Evolutionary conservation across 2,329 filamentous ascomycete species (phyloP), one percentile per base, ranked within the genome.

Genomic region (Pseudogymnoascus verrucosus): DNA sequence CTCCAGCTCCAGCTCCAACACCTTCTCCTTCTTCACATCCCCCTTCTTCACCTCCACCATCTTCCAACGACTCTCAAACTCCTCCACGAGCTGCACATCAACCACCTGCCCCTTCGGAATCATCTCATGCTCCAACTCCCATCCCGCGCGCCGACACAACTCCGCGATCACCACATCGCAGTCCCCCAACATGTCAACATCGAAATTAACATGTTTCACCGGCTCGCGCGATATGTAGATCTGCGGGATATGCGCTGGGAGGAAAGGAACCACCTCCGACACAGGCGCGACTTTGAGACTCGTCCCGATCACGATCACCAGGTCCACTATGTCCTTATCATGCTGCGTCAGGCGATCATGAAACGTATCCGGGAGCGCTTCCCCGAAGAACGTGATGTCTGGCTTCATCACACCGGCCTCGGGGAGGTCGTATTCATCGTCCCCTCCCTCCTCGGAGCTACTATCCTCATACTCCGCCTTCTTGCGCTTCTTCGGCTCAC

Each of bases 361-460:
- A 76, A 99, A 99, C 68, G 86, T 84, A 69, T 90, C 86, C 0
- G 93, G 93, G 1, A 99, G 86, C 61, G 87, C 83, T 77, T 99
- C 95, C 69, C 93, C 93, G 71, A 98, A 98, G 79, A 99, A 98
- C 57, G 91, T 98, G 73, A 99, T 98, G 77, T 98, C 93, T 7
- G 95, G 95, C 81, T 90, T 96, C 91, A 96, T 96, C 73, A 96
- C 86, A 64, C 90, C 91, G 2, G 86, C 84, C 59, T 82, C 80
- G 1, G 86, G 85, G 40, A 89, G 84, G 68, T 87, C 82, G 71
- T 88, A 85, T 63, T 85, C 79, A 19, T 79, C 82, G 11, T 84
- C 82, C 7, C 23, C 47, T 0, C 47, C 47, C n/a, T 54, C 47
- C 40, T 85, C 82, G 3, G 63, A 64, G 26, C 65, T 66, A 51